Base-by-base conservation (phyloP, 805 yeast genomes). In the Saturnispora quitensis region DNA sequence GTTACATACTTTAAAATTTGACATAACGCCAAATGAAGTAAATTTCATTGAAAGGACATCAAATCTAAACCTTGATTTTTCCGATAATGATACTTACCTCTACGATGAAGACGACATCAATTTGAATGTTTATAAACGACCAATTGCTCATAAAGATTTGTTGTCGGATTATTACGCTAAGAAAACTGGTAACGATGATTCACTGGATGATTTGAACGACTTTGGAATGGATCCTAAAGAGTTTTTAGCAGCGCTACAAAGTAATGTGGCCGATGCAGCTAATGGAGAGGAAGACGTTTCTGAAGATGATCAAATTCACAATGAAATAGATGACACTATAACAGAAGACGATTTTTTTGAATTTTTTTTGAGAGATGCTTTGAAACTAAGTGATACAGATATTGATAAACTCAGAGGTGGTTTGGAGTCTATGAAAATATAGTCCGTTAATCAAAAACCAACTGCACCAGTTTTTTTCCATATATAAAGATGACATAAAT, bases 281-380 rank as follows among this genome's bases (percentile, higher is more conserved):
- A 24, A 31, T 28, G 24, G 31, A 31, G 24, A 31, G 5, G 8
- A n/a, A 28, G n/a, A 33, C 4, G 18, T 8, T 7, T 9, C 17
- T 13, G 25, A 15, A n/a, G 71, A 70, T 48, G 67, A 17, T 38
- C 25, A 35, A n/a, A 35, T n/a, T 1, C 17, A 35, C 6, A 35
- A n/a, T 17, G 22, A 6, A 35, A 3, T 18, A 5, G 18, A 67
- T 10, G 61, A 72, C 17, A 76, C 70, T 50, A 77, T 82, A 8
- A 80, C 78, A 58, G 86, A 81, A 57, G 88, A 82, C 60, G 88
- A 83, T 58, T 83, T 83, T 60, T 78, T 82, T 57, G 89, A 83
- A 60, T 82, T 72, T 58, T 80, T 81, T 60, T 66, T 79, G 12
- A 72, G 73, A 51, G 76, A 80, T 31, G 86, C 81, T 0, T 58